Conservation (phyloP, 768 basidiomycete genomes). For the Boletus rubroflammeus region DNA sequence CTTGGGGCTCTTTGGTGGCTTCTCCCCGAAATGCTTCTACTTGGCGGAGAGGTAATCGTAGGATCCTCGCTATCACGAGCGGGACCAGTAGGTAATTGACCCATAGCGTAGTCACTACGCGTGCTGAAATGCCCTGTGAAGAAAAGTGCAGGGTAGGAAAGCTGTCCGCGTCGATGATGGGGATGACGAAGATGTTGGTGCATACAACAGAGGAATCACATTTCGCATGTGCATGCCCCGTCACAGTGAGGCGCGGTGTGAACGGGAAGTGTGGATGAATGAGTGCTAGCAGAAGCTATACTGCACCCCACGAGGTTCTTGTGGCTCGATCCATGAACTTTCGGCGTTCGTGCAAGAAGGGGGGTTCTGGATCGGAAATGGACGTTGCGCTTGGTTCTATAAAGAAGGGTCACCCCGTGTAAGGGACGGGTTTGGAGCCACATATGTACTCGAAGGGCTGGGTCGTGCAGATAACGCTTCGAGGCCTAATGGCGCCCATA, state of each 20-base stretch:
- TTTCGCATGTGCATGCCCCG: background rate
- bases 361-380: background rate
- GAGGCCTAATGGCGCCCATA: background rate
- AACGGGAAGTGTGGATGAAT: background rate
- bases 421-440: no score
- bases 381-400: background rate
- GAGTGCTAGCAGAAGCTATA: background rate
- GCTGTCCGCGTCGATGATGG: background rate
- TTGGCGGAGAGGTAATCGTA: background rate
- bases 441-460: background rate
- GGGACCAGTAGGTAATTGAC: background rate
- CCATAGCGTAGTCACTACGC: no score
- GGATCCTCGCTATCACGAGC: background rate
- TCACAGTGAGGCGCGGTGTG: background rate
- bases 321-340: background rate
- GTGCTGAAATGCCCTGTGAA: no score
- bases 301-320: background rate
- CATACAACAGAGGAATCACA: background rate
- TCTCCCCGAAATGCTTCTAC: background rate
- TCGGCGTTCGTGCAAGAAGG: background rate
- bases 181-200: background rate
- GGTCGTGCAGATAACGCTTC: background rate
- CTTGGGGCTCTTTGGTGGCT: background rate
- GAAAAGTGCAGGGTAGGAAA: background rate
- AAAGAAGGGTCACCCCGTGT: background rate